phyloP scores from a whole-genome alignment of 2,329 filamentous ascomycete genomes.

The Arthrobotrys iridis region DNA sequence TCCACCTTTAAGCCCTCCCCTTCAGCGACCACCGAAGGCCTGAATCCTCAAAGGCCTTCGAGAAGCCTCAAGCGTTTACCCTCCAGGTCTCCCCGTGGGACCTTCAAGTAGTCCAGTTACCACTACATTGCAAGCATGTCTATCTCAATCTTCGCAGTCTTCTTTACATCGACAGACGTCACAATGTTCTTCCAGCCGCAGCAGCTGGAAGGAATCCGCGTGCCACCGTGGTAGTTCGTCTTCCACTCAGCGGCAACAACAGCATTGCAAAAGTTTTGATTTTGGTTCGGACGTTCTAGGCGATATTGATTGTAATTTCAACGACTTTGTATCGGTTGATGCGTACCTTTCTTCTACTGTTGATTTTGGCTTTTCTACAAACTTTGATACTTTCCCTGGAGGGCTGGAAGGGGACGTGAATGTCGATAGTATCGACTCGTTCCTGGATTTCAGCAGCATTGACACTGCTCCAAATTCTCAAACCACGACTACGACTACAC shows the following conservation, averaged over 20 bases:
- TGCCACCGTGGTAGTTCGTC: slow-evolving; percentile 48
- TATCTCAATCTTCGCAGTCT: background rate
- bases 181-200: slow-evolving; percentile 49
- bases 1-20: slow-evolving; percentile 7
- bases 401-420: background rate
- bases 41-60: slow-evolving; percentile 14
- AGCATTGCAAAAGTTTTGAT: slow-evolving; percentile 16
- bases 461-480: slow-evolving; percentile 29
- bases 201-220: slow-evolving; percentile 32
- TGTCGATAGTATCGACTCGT: slow-evolving; percentile 21
- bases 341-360: slow-evolving; percentile 30
- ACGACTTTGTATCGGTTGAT: slow-evolving; percentile 48
- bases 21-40: slow-evolving; percentile 15
- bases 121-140: slow-evolving; percentile 47
- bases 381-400: background rate
- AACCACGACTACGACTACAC: slow-evolving; percentile 7
- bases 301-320: slow-evolving; percentile 50
- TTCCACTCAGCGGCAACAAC: slow-evolving; percentile 1
- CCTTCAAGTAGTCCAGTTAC: slow-evolving; percentile 32
- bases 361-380: slow-evolving; percentile 25
- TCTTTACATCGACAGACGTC: slow-evolving; percentile 11
- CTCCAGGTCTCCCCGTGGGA: slow-evolving; percentile 49
- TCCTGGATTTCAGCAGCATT: slow-evolving; percentile 28
- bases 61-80: slow-evolving; percentile 12
- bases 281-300: slow-evolving; percentile 12